Percentiles rank a stretch among this genome's conserved stretches.
Evolutionary conservation across 495 filamentous ascomycete species (phyloP).

Genomic region (Aspergillus haitiensis): DNA sequence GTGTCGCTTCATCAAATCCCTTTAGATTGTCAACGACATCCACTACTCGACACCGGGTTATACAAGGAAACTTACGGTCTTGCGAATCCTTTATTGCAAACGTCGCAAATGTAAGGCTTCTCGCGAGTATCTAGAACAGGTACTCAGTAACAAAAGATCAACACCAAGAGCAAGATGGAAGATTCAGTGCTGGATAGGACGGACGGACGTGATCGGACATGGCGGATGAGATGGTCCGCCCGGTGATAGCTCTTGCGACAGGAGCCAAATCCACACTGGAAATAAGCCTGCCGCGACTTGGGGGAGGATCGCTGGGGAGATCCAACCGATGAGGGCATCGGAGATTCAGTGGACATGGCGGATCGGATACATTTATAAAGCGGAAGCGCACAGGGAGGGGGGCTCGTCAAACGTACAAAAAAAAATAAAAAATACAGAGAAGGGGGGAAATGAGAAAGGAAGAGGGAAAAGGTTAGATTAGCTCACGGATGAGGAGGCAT

Average conservation of each 20-base stretch:
- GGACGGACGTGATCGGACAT: slow-evolving; percentile 51
- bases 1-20: slow-evolving; percentile 56
- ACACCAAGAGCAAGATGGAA: background rate
- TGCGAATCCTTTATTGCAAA: slow-evolving; percentile 56
- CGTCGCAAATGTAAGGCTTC: slow-evolving; percentile 49
- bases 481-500: no score
- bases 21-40: slow-evolving; percentile 12
- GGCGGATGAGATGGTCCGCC: slow-evolving; percentile 57
- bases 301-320: slow-evolving; percentile 20
- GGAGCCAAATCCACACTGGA: slow-evolving; percentile 56
- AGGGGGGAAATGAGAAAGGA: background rate
- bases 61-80: slow-evolving; percentile 37
- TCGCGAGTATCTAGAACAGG: slow-evolving; percentile 47
- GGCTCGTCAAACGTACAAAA: background rate
- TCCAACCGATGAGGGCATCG: slow-evolving; percentile 7
- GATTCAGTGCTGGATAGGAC: background rate
- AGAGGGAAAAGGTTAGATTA: no score
- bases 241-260: slow-evolving; percentile 55
- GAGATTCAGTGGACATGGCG: slow-evolving; percentile 25
- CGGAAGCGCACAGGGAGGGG: background rate
- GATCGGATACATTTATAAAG: slow-evolving; percentile 3
- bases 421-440: background rate
- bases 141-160: no score
- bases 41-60: background rate
- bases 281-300: slow-evolving; percentile 34